phyloP scores from a whole-genome alignment of 805 yeast species.

The Wickerhamomyces strasburgensis region DNA sequence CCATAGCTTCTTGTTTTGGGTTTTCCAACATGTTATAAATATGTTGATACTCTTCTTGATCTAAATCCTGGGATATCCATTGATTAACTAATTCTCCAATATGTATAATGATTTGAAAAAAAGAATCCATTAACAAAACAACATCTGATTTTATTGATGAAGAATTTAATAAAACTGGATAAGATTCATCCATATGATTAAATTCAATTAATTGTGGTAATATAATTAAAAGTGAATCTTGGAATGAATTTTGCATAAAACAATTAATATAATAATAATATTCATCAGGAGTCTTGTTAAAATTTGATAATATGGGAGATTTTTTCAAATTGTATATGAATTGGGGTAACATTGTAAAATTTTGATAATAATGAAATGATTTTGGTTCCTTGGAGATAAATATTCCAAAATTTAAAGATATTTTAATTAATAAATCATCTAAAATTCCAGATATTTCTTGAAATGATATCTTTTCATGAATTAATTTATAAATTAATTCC shows the following conservation, averaged over 20 bases:
- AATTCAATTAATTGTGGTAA: conserved; percentile 90
- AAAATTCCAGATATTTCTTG: conserved; percentile 86
- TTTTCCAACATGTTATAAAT: conserved; percentile 75
- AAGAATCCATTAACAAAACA: conserved; percentile 84
- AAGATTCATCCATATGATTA: conserved; percentile 66
- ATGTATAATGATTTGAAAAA: conserved; percentile 90
- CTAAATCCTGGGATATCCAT: conserved; percentile 91
- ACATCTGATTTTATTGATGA: conserved; percentile 81
- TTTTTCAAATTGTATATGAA: conserved; percentile 90
- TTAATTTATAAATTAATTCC: conserved; percentile 72
- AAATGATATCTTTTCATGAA: conserved; percentile 63
- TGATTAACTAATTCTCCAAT: conserved; percentile 88
- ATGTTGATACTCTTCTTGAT: conserved; percentile 70
- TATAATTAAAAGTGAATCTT: conserved; percentile 91
- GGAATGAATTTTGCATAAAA: conserved; percentile 76
- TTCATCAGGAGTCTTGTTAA: conserved; percentile 97
- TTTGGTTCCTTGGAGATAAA: conserved; percentile 77
- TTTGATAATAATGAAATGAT: conserved; percentile 74
- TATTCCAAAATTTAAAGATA: conserved; percentile 88
- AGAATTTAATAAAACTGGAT: conserved; percentile 84
- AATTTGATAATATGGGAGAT: conserved; percentile 88
- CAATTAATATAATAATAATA: conserved; percentile 91
- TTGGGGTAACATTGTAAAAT: conserved; percentile 83
- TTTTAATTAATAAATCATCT: conserved; percentile 75
- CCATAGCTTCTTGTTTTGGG: conserved; percentile 86